These are phyloP conservation scores for Triticum timopheevii DNA, from an alignment of 176 grass and related monocot species.

Conservation along the genomic window DNA sequence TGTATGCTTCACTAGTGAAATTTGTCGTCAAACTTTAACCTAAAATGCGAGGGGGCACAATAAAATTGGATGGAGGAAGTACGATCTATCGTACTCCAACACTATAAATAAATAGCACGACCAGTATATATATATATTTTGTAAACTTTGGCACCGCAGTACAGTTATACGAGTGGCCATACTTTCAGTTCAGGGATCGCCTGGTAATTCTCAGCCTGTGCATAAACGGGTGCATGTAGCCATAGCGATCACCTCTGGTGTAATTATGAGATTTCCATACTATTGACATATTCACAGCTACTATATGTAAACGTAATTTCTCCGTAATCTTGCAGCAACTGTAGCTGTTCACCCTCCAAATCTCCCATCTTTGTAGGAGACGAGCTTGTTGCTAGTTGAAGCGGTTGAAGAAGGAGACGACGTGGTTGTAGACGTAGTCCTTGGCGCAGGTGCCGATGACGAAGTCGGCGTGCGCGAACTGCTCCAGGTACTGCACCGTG, in stretches of 20 bases:
- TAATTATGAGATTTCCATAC: neutral
- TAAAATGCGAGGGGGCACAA: too few relatives aligned
- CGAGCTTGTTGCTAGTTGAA: constrained; percentile 38
- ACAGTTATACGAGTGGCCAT: neutral
- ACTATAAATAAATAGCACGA: too few relatives aligned
- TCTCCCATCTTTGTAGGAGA: neutral
- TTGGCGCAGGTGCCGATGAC: constrained; percentile 71
- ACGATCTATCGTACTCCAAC: too few relatives aligned
- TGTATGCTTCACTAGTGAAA: too few relatives aligned
- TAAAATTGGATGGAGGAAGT: too few relatives aligned
- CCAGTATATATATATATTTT: neutral
- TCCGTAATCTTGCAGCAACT: neutral
- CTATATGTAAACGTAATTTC: neutral
- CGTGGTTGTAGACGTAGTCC: constrained; percentile 53
- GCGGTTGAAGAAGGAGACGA: constrained; percentile 56
- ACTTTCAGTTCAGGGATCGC: neutral
- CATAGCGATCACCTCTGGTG: neutral
- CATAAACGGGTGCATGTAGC: too few relatives aligned
- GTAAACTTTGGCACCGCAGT: neutral
- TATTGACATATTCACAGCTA: neutral
- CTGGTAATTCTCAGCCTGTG: neutral
- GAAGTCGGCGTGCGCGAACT: constrained; percentile 79
- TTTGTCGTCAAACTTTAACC: too few relatives aligned
- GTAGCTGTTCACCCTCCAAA: neutral
- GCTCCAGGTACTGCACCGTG: constrained; percentile 55